Conservation (phyloP, 345 rosid genomes). For the Isatis tinctoria region DNA sequence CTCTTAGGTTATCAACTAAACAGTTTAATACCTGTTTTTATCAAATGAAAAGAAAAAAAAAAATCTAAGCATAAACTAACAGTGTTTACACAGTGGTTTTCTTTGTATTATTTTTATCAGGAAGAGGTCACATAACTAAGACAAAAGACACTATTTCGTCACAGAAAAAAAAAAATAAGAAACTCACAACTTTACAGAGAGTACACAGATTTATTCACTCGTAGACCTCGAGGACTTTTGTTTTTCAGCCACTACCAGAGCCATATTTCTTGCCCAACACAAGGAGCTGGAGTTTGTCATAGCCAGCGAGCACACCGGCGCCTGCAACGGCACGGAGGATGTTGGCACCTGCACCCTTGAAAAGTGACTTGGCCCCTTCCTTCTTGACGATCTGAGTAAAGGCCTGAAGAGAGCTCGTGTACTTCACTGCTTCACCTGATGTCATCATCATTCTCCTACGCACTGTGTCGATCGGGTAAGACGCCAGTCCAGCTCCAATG, state of each 20-base stretch:
- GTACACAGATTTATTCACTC: neutral
- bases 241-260: conserved; percentile 57
- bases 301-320: conserved; percentile 92
- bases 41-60: neutral
- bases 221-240: neutral
- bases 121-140: neutral
- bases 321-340: conserved; percentile 89
- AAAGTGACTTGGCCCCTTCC: conserved; percentile 78
- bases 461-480: conserved; percentile 84
- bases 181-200: neutral
- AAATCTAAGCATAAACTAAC: conserved; percentile 22
- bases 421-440: conserved; percentile 89
- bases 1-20: neutral
- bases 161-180: too few relatives aligned
- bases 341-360: conserved; percentile 95
- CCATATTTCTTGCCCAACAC: conserved; percentile 85
- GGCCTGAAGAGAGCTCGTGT: conserved; percentile 71
- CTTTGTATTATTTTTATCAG: conserved; percentile 30
- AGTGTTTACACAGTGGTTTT: conserved; percentile 43
- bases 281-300: conserved; percentile 79
- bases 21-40: neutral
- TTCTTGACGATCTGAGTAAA: conserved; percentile 71
- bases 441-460: conserved; percentile 99
- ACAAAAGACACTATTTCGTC: neutral
- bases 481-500: conserved; percentile 83